A percentile compares a stretch with the other conserved stretches of the same genome.
These are phyloP conservation scores for Dactylellina haptotyla DNA, from an alignment of 2,329 filamentous ascomycete species.

Conservation along the genomic window DNA sequence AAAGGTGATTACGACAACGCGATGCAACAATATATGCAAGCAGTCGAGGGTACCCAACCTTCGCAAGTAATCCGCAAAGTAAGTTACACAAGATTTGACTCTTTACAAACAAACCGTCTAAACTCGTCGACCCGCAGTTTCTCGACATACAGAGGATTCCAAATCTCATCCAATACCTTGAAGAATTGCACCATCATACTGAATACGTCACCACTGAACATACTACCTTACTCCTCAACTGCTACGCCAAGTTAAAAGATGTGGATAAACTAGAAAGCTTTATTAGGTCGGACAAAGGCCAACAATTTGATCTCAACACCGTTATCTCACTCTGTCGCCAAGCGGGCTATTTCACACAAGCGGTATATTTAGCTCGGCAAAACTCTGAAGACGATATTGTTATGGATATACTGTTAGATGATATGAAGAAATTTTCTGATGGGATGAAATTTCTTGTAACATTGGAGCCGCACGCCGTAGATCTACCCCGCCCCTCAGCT, in stretches of 20 bases:
- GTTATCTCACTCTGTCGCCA: constrained; percentile 98
- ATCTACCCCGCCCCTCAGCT: constrained; percentile 58
- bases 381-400: constrained; percentile 94
- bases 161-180: constrained; percentile 95
- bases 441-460: constrained; percentile 92
- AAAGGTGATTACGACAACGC: constrained; percentile 96
- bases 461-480: constrained; percentile 78
- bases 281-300: constrained; percentile 84
- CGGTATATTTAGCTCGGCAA: constrained; percentile 91
- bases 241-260: constrained; percentile 97
- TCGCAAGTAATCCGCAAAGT: constrained; percentile 55
- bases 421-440: constrained; percentile 88
- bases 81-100: background rate
- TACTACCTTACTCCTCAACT: constrained; percentile 92
- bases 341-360: constrained; percentile 95
- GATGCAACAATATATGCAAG: constrained; percentile 98
- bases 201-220: constrained; percentile 90
- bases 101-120: constrained; percentile 44
- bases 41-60: constrained; percentile 66
- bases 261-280: constrained; percentile 95
- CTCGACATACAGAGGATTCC: constrained; percentile 97
- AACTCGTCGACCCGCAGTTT: constrained; percentile 68
- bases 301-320: constrained; percentile 96
- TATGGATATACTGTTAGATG: constrained; percentile 93
- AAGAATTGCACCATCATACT: constrained; percentile 93